Percentiles rank a stretch among this genome's conserved stretches.
phyloP scores from a whole-genome alignment of 306 rosid genomes.

The Quercus wislizeni region DNA sequence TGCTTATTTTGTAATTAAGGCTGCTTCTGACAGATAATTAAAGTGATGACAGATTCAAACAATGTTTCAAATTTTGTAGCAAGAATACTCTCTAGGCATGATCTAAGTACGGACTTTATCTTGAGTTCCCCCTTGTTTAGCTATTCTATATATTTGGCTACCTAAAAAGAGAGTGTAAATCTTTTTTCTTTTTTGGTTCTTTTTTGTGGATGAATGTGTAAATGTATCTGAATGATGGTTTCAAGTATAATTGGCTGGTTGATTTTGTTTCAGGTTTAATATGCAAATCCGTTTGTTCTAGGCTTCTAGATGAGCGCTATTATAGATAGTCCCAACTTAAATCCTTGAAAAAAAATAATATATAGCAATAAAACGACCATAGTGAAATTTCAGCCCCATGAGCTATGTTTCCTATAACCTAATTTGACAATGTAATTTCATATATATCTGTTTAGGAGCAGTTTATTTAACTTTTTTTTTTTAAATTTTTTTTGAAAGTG shows the following conservation, averaged over 20 bases:
- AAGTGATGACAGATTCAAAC: background rate
- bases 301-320: too few species aligned
- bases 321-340: too few species aligned
- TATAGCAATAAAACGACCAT: too few species aligned
- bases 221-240: background rate
- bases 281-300: background rate
- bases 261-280: background rate
- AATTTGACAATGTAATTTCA: too few species aligned
- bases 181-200: background rate
- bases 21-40: background rate
- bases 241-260: background rate
- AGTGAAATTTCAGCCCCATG: background rate
- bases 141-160: background rate
- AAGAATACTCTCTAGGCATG: background rate
- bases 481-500: too few species aligned
- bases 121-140: too few species aligned
- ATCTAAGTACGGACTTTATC: too few species aligned
- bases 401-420: too few species aligned
- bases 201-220: background rate
- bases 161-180: background rate
- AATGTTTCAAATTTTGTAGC: background rate
- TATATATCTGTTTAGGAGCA: too few species aligned
- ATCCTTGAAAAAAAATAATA: too few species aligned
- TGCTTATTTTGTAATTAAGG: background rate
- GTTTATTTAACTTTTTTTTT: too few species aligned